Conservation (phyloP, 2,329 filamentous ascomycete genomes). For the Nakataea oryzae region DNA sequence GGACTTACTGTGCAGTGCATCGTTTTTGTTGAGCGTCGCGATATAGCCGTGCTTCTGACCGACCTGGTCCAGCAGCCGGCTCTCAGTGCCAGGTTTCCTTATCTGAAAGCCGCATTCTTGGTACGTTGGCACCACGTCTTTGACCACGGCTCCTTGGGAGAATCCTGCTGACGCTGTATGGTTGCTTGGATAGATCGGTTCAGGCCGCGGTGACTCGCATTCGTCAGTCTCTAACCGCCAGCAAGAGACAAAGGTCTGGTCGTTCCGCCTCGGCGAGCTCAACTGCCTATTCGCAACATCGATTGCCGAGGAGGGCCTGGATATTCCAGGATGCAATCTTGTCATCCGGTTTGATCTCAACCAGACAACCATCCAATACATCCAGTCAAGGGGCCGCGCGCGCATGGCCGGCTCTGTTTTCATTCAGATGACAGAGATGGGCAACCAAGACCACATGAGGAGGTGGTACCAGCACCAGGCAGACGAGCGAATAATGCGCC, state of each 20-base stretch:
- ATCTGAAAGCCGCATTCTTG: neutral
- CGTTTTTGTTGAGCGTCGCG: constrained; percentile 2
- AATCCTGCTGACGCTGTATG: neutral
- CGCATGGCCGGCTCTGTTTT: constrained; percentile 69
- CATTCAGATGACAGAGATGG: constrained; percentile 69
- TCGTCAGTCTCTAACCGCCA: constrained; percentile 29
- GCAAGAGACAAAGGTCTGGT: constrained; percentile 63
- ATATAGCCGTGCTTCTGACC: neutral
- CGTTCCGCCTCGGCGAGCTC: constrained; percentile 45
- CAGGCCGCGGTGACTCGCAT: constrained; percentile 5
- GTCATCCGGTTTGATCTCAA: constrained; percentile 77
- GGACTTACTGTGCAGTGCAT: neutral
- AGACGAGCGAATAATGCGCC: constrained; percentile 54
- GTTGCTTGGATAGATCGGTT: constrained; percentile 13
- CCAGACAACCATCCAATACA: constrained; percentile 83
- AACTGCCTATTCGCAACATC: constrained; percentile 60
- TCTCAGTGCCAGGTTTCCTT: neutral
- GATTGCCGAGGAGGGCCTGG: constrained; percentile 57
- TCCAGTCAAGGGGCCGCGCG: constrained; percentile 85
- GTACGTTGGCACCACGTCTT: neutral
- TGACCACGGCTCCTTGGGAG: neutral
- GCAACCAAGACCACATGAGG: constrained; percentile 50
- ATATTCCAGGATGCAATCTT: constrained; percentile 57
- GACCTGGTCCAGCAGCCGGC: neutral
- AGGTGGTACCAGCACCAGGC: constrained; percentile 48